Percentiles rank a stretch among this genome's conserved stretches.
phyloP scores from a whole-genome alignment of 2,329 filamentous ascomycete genomes.

The Colletotrichum tofieldiae region DNA sequence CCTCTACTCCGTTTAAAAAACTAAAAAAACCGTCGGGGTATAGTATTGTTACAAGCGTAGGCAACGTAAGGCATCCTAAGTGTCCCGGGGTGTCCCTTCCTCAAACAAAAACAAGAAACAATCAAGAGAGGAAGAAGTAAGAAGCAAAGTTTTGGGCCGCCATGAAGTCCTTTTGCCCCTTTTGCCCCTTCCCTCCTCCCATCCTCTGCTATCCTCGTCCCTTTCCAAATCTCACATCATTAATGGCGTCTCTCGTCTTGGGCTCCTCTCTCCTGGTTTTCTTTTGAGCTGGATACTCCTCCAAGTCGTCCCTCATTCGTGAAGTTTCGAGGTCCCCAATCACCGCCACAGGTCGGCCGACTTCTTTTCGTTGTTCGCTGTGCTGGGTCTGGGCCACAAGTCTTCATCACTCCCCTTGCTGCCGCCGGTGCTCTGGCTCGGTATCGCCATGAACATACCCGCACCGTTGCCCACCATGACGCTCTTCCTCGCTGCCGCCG shows the following conservation, averaged over 20 bases:
- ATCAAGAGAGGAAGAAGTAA: not conserved
- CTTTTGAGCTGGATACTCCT: not conserved
- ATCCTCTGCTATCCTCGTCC: not conserved
- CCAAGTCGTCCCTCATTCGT: not conserved
- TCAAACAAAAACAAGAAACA: too few relatives aligned
- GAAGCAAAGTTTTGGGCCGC: not conserved
- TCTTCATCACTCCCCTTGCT: slow-evolving; percentile 49
- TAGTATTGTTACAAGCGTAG: slow-evolving; percentile 16
- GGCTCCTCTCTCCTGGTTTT: not conserved
- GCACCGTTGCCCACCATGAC: slow-evolving; percentile 67
- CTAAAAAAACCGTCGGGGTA: slow-evolving; percentile 17
- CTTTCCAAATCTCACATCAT: slow-evolving; percentile 10
- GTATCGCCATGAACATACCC: slow-evolving; percentile 69
- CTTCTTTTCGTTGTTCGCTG: slow-evolving; percentile 42
- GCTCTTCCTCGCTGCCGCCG: slow-evolving; percentile 67
- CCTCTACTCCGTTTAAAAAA: slow-evolving; percentile 1
- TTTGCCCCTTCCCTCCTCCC: not conserved
- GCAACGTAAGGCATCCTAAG: slow-evolving; percentile 7
- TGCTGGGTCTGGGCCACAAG: slow-evolving; percentile 50
- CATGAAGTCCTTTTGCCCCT: not conserved
- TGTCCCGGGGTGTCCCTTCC: slow-evolving; percentile 9
- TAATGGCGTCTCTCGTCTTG: slow-evolving; percentile 4
- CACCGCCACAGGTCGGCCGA: slow-evolving; percentile 38
- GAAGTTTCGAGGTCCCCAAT: not conserved
- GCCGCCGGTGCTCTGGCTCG: slow-evolving; percentile 50